Evolutionary conservation across 106 monocot species (phyloP).

Genomic region (Acanthochlamys bracteata): DNA sequence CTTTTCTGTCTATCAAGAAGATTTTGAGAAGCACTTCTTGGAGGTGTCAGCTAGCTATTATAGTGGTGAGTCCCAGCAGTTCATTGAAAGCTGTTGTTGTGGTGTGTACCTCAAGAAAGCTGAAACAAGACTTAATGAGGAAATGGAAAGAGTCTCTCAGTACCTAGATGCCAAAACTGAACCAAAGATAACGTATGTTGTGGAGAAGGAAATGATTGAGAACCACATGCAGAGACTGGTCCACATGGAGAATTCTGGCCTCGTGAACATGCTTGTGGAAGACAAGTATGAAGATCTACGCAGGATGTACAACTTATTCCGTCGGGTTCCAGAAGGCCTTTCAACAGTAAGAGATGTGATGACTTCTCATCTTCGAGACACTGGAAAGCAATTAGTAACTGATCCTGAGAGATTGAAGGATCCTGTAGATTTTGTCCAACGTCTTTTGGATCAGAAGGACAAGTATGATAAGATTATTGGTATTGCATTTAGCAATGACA

Average conservation of each 20-base stretch:
- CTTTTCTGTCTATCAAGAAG: constrained; percentile 64
- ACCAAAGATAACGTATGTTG: constrained; percentile 69
- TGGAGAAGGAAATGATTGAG: constrained; percentile 87
- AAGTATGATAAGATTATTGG: constrained; percentile 91
- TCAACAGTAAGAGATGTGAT: constrained; percentile 69
- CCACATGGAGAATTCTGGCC: constrained; percentile 93
- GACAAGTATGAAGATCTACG: constrained; percentile 86
- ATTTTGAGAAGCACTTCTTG: constrained; percentile 83
- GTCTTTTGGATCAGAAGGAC: constrained; percentile 72
- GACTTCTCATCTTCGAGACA: constrained; percentile 78
- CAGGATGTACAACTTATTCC: constrained; percentile 80
- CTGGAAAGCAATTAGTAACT: constrained; percentile 69
- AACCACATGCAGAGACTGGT: constrained; percentile 95
- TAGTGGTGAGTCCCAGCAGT: constrained; percentile 72
- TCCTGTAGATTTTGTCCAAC: constrained; percentile 94
- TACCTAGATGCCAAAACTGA: constrained; percentile 64
- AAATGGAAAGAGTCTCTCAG: constrained; percentile 86
- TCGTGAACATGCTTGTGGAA: constrained; percentile 84
- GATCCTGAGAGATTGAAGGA: constrained; percentile 84
- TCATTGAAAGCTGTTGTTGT: constrained; percentile 82
- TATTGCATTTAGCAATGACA: constrained; percentile 74
- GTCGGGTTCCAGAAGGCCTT: constrained; percentile 76
- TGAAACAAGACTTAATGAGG: constrained; percentile 82
- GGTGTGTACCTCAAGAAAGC: constrained; percentile 82
- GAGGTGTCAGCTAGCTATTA: constrained; percentile 80